These are phyloP conservation scores for Rubia tinctorum DNA, from an alignment of 305 asterid species.

Conservation along the genomic window DNA sequence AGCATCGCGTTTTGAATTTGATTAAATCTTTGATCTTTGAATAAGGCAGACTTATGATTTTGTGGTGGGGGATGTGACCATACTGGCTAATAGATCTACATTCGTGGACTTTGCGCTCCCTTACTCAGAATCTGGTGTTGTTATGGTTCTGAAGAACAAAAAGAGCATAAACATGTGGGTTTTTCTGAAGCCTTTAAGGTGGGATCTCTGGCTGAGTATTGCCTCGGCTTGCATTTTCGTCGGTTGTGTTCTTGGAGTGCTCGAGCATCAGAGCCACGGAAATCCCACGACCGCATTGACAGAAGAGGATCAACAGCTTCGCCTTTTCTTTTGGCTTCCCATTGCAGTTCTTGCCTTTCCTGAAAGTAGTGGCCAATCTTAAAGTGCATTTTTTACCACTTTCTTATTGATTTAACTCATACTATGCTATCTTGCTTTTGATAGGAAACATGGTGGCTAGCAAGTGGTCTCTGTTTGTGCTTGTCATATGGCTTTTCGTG, in stretches of 20 bases:
- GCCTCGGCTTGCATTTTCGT: conserved; percentile 33
- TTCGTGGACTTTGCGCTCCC: conserved; percentile 53
- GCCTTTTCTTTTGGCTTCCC: conserved; percentile 42
- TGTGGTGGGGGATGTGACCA: conserved; percentile 50
- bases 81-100: conserved; percentile 39
- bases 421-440: background rate
- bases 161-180: conserved; percentile 55
- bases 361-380: conserved; percentile 35
- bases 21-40: conserved; percentile 1
- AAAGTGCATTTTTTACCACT: background rate
- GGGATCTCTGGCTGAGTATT: conserved; percentile 70
- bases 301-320: background rate
- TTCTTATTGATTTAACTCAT: background rate
- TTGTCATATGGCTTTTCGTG: conserved; percentile 21
- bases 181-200: conserved; percentile 42
- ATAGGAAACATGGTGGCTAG: conserved; percentile 19
- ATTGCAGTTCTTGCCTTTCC: conserved; percentile 59
- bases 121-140: conserved; percentile 49
- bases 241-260: conserved; percentile 36
- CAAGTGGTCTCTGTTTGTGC: conserved; percentile 21
- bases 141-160: conserved; percentile 42
- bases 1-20: background rate
- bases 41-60: conserved; percentile 36
- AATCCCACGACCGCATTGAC: background rate
- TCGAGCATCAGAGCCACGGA: conserved; percentile 28